These are phyloP conservation scores for Amanita polypyramis DNA, from an alignment of 768 basidiomycete species.

Conservation along the genomic window DNA sequence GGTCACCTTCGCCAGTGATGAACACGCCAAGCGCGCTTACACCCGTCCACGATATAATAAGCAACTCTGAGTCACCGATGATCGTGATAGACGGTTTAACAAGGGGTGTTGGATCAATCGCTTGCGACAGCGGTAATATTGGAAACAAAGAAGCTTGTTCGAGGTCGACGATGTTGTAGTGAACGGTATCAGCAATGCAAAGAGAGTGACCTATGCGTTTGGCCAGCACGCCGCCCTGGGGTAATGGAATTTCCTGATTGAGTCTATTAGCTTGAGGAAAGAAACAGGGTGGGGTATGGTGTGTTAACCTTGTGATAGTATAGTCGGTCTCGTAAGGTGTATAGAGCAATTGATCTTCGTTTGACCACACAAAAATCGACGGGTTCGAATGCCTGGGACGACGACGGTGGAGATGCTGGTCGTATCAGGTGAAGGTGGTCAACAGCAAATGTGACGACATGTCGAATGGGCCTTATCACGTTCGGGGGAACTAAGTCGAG, in stretches of 20 bases:
- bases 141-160: slow-evolving; percentile 58
- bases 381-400: slow-evolving; percentile 30
- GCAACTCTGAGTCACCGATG: slow-evolving; percentile 69
- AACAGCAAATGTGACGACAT: slow-evolving; percentile 71
- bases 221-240: slow-evolving; percentile 45
- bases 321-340: slow-evolving; percentile 53
- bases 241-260: slow-evolving; percentile 61
- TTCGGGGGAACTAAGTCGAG: slow-evolving; percentile 58
- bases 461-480: slow-evolving; percentile 65
- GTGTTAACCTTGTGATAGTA: slow-evolving; percentile 44
- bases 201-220: slow-evolving; percentile 51
- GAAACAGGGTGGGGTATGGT: neutral
- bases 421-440: slow-evolving; percentile 65
- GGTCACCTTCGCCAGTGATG: slow-evolving; percentile 75
- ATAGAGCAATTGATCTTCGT: slow-evolving; percentile 50
- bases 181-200: slow-evolving; percentile 63
- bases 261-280: neutral
- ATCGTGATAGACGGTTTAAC: slow-evolving; percentile 65
- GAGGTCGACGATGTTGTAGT: slow-evolving; percentile 76
- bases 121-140: slow-evolving; percentile 74
- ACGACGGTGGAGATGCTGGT: slow-evolving; percentile 31
- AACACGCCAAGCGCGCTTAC: slow-evolving; percentile 77
- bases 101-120: slow-evolving; percentile 26
- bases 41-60: slow-evolving; percentile 81
- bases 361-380: slow-evolving; percentile 72